Evolutionary conservation across 208 protist genomes (phyloP).

Genomic region (Leishmania arabica): DNA sequence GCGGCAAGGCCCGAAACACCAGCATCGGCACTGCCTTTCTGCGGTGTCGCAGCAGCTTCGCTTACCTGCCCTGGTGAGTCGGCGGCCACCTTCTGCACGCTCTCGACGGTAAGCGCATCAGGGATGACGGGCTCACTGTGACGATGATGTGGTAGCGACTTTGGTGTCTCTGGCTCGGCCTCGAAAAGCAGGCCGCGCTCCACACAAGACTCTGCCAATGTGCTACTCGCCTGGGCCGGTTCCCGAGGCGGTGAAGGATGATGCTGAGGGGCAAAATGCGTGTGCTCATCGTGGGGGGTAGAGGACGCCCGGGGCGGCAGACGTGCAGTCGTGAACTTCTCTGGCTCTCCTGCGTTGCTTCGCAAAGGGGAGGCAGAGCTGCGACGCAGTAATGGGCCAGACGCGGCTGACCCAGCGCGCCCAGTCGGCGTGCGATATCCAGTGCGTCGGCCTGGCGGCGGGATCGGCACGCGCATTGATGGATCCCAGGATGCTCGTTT

Average conservation of each 20-base stretch:
- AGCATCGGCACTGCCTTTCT: background rate
- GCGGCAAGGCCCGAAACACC: background rate
- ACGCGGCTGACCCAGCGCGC: background rate
- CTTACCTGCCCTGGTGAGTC: background rate
- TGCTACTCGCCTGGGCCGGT: background rate
- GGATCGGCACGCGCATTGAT: slow-evolving; percentile 9
- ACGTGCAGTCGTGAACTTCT: background rate
- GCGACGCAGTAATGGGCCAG: too few species aligned
- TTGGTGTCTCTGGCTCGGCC: background rate
- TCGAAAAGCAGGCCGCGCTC: slow-evolving; percentile 24
- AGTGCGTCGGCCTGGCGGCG: slow-evolving; percentile 4
- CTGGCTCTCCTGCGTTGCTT: background rate
- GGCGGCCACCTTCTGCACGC: background rate
- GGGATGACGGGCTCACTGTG: too few species aligned
- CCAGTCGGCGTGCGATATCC: background rate
- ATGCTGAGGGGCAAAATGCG: background rate
- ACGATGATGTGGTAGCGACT: background rate
- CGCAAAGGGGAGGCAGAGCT: too few species aligned
- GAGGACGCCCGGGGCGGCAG: background rate
- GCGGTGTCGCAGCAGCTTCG: background rate
- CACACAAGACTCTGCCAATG: slow-evolving; percentile 3
- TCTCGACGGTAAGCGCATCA: background rate
- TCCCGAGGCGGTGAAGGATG: background rate
- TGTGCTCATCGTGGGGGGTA: background rate
- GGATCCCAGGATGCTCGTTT: background rate